phyloP scores from a whole-genome alignment of 2,329 filamentous ascomycete species.

The Chalaropsis ovoidea region DNA sequence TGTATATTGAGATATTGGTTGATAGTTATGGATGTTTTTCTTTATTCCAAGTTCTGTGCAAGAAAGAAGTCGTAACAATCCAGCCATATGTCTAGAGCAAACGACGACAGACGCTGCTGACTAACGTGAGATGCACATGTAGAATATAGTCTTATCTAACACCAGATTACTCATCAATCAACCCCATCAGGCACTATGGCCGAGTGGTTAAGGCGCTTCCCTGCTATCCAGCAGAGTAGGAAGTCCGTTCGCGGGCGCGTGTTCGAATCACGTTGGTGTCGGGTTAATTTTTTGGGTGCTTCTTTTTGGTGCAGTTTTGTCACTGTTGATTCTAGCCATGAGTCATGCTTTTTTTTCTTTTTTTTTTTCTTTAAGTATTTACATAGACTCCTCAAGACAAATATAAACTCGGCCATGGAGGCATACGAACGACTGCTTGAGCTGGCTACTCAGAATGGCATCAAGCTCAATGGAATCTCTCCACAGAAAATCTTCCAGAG shows the following conservation, averaged over 20 bases:
- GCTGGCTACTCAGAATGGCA: conserved; percentile 58
- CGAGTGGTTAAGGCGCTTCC: conserved; percentile 26
- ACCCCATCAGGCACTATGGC: conserved; percentile 22
- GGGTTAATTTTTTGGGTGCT: conserved; percentile 14
- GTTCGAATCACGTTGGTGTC: conserved; percentile 26
- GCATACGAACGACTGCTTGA: conserved; percentile 44
- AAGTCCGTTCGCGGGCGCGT: conserved; percentile 25
- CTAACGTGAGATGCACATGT: too few species aligned
- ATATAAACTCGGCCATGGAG: not conserved
- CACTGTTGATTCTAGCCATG: not conserved
- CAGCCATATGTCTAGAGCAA: too few species aligned
- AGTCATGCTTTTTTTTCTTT: not conserved
- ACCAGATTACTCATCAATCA: too few species aligned
- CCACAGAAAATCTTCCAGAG: conserved; percentile 59
- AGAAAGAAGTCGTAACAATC: too few species aligned
- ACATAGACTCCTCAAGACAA: not conserved
- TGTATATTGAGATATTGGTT: too few species aligned
- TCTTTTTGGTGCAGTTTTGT: not conserved
- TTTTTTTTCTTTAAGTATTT: not conserved
- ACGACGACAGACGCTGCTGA: too few species aligned
- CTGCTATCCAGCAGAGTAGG: conserved; percentile 19
- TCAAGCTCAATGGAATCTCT: conserved; percentile 56
- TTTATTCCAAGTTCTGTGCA: not conserved
- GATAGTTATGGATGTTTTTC: not conserved
- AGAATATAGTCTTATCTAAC: too few species aligned